Evolutionary conservation across 1,284 basidiomycete species (phyloP).

Genomic region (Sanguinoderma infundibulare): DNA sequence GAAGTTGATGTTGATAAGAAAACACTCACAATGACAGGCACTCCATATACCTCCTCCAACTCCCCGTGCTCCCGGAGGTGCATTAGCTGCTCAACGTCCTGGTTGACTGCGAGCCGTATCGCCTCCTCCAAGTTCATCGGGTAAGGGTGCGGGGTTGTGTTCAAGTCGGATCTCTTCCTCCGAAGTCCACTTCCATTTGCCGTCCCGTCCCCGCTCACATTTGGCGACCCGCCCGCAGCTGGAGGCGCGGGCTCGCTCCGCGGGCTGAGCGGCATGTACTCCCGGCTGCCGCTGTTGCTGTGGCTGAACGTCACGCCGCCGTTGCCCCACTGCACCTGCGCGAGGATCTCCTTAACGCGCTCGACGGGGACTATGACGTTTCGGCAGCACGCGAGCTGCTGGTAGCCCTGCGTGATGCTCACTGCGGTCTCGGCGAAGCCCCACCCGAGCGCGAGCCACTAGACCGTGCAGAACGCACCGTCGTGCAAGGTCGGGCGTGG

Average conservation of each 20-base stretch:
- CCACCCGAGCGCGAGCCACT: constrained; percentile 78
- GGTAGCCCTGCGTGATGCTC: constrained; percentile 70
- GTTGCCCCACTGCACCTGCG: constrained; percentile 11
- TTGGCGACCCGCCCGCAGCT: not conserved
- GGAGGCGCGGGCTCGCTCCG: constrained; percentile 17
- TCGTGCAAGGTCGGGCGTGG: constrained; percentile 57
- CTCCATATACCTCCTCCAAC: constrained; percentile 74
- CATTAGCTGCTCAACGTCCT: constrained; percentile 66
- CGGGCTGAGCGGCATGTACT: constrained; percentile 34
- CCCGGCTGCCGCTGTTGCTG: constrained; percentile 22
- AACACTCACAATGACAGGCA: constrained; percentile 66
- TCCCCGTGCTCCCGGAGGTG: constrained; percentile 68
- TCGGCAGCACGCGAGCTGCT: constrained; percentile 63
- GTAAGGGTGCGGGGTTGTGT: no score
- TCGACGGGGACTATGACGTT: constrained; percentile 61
- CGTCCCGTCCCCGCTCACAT: constrained; percentile 5
- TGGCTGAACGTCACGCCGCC: no score
- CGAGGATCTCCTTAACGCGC: constrained; percentile 40
- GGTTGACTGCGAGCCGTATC: constrained; percentile 49
- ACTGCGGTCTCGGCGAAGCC: constrained; percentile 66
- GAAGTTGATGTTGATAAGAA: not conserved
- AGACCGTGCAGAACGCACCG: constrained; percentile 63
- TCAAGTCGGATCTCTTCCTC: constrained; percentile 3
- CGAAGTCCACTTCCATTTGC: constrained; percentile 6
- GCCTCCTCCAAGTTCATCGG: constrained; percentile 32